Conservation (phyloP, 1,139 yeast genomes). For the Starmera stellimalicola region DNA sequence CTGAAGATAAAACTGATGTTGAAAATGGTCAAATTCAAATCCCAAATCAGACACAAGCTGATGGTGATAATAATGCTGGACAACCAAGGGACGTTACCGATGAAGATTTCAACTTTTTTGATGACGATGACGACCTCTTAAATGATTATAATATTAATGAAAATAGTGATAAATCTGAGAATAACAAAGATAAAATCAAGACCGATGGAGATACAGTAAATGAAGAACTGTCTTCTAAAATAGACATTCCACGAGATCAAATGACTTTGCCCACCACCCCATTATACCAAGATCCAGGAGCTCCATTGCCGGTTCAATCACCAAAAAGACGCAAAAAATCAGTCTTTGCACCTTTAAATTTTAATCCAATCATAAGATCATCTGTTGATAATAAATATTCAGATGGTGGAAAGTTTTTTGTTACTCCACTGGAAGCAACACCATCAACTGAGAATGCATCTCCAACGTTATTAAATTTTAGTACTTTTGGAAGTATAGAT, state of each 20-base stretch:
- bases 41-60: no score
- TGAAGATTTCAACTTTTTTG: constrained; percentile 34
- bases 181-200: constrained; percentile 13
- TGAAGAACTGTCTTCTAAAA: constrained; percentile 9
- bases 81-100: constrained; percentile 21
- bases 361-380: constrained; percentile 68
- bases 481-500: constrained; percentile 7
- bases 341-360: constrained; percentile 69
- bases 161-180: not conserved
- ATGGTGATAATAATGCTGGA: constrained; percentile 1
- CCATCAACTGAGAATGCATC: constrained; percentile 10
- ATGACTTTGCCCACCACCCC: constrained; percentile 42
- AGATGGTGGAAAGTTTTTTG: constrained; percentile 78
- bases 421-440: constrained; percentile 20
- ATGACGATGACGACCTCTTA: constrained; percentile 12
- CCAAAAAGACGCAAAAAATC: constrained; percentile 41
- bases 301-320: constrained; percentile 64
- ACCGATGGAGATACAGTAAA: constrained; percentile 18
- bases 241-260: constrained; percentile 52
- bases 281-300: constrained; percentile 72
- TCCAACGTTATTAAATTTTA: no score
- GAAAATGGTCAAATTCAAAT: no score
- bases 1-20: constrained; percentile 23
- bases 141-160: constrained; percentile 7
- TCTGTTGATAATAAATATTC: constrained; percentile 77